Evolutionary conservation across 768 basidiomycete species (phyloP).

Genomic region (Suillus plorans): DNA sequence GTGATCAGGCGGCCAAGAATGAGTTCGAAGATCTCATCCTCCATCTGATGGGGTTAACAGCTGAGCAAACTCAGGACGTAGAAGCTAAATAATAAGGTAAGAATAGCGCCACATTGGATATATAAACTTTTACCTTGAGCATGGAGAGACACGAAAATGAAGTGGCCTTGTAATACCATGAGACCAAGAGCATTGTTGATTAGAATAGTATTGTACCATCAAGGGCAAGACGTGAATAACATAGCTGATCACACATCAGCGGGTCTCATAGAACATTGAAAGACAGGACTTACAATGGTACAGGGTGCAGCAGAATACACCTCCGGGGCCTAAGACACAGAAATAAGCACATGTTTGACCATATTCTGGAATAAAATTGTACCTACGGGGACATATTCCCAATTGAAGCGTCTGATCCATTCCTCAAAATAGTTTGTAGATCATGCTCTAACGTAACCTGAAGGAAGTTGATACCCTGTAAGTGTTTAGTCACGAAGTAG

Average conservation of each 20-base stretch:
- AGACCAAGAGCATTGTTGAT: neutral
- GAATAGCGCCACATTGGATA: neutral
- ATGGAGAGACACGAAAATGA: slow-evolving; percentile 77
- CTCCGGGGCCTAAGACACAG: slow-evolving; percentile 47
- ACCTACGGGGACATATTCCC: slow-evolving; percentile 63
- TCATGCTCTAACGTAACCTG: slow-evolving; percentile 63
- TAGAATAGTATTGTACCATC: slow-evolving; percentile 50
- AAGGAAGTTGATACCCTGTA: slow-evolving; percentile 66
- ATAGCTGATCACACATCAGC: slow-evolving; percentile 53
- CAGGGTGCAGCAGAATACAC: slow-evolving; percentile 60
- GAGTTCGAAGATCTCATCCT: slow-evolving; percentile 68
- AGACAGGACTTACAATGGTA: slow-evolving; percentile 65
- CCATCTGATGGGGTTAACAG: slow-evolving; percentile 55
- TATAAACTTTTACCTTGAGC: slow-evolving; percentile 54
- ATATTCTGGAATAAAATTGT: slow-evolving; percentile 3
- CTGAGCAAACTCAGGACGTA: slow-evolving; percentile 71
- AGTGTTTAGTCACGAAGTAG: neutral
- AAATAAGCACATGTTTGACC: neutral
- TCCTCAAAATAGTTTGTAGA: slow-evolving; percentile 59
- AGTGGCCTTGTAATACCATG: slow-evolving; percentile 52
- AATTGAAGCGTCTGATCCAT: slow-evolving; percentile 58
- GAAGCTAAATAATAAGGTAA: slow-evolving; percentile 42
- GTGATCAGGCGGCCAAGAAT: slow-evolving; percentile 68
- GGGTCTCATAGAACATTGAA: neutral
- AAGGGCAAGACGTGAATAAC: slow-evolving; percentile 65